Conservation (phyloP, 2,329 filamentous ascomycete genomes). For the Graphilbum fragrans region DNA sequence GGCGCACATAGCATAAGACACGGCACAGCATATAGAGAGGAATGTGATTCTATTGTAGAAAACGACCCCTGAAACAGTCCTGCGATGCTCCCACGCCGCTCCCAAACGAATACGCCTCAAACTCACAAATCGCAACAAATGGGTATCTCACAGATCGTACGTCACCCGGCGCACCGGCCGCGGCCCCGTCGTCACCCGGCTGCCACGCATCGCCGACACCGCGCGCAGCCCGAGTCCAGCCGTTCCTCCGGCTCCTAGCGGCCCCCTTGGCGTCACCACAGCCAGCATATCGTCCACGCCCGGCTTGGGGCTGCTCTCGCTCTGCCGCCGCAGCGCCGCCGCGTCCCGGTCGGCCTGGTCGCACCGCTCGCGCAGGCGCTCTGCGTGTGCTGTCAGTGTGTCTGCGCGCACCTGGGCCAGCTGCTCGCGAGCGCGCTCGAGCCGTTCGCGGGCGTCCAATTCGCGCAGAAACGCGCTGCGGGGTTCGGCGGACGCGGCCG, state of each 20-base stretch:
- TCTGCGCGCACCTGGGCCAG: conserved; percentile 4
- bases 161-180: not conserved
- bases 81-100: too few relatives aligned
- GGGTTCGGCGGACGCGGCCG: too few relatives aligned
- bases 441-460: conserved; percentile 6
- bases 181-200: not conserved
- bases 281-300: too few relatives aligned
- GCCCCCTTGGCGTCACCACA: too few relatives aligned
- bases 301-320: not conserved
- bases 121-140: too few relatives aligned
- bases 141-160: not conserved
- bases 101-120: too few relatives aligned
- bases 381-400: conserved; percentile 1
- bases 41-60: too few relatives aligned
- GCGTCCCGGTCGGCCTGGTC: conserved; percentile 1
- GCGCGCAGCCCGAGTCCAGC: too few relatives aligned
- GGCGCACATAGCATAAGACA: too few relatives aligned
- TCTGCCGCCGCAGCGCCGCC: conserved; percentile 1
- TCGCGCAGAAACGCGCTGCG: conserved; percentile 1
- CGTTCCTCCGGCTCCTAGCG: not conserved
- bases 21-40: too few relatives aligned
- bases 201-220: not conserved
- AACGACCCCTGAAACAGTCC: too few relatives aligned
- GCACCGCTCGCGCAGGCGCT: conserved; percentile 6
- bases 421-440: conserved; percentile 1